Base-by-base conservation (phyloP, 192 early-diverging fungal species). In the Paraglomus brasilianum region DNA sequence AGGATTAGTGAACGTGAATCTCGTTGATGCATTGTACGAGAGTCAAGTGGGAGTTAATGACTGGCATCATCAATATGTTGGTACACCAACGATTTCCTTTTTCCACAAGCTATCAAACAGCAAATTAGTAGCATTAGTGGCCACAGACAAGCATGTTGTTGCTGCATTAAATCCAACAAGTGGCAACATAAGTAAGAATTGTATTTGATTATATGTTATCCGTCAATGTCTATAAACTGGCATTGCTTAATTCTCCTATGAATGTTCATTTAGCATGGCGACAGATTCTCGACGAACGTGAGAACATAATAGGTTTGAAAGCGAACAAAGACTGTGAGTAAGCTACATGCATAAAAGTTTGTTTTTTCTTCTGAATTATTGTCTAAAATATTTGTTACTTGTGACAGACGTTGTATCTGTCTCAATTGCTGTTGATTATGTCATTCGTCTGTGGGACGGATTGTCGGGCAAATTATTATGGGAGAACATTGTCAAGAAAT, bases 111-210 rank as follows among this genome's bases (percentile, higher is more conserved):
- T 78, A 51, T 66, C 75, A 36, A 65, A 76, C 36, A 74, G 74
- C 14, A 70, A 75, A 8, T 74, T 71, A 7, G 66, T 90, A 5
- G 65, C 73, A 42, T 76, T 79, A 42, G 78, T 88, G 21, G 86
- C 83, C 13, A 89, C 92, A n/a, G 83, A 88, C 45, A 86, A 82
- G 58, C 89, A 91, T 70, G 85, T 88, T n/a, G 65, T 96, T 55
- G 91, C 93, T 0, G 78, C 85, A 36, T 57, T 96, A 47, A 80
- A 79, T 65, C 71, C 88, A 7, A 79, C 81, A 57, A 86, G 71
- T 62, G 94, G 94, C 4, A 81, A 83, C 47, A 78, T 91, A 62
- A 77, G 90, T 91, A 76, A 57, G 78, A 24, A 58, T 5, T 61
- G 50, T n/a, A 30, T 38, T 68, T 55, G 10, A 56, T 9, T 14